Conservation (phyloP, 345 rosid species). For the Capsella bursapastoris region DNA sequence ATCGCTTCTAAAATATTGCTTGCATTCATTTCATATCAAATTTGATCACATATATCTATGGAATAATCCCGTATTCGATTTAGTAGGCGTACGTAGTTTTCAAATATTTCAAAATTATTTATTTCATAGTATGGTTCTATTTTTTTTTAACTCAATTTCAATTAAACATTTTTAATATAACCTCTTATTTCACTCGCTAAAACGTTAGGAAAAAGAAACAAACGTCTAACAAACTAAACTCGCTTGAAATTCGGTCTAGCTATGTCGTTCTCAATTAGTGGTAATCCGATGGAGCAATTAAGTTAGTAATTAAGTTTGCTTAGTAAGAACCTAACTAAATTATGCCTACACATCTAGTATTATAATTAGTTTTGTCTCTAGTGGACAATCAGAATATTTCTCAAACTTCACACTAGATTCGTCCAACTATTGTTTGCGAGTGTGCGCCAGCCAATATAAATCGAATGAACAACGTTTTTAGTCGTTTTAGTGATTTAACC, state of each 20-base stretch:
- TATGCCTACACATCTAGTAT: background rate
- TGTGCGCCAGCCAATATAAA: conserved; percentile 19
- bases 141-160: no score
- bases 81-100: background rate
- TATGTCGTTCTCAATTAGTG: background rate
- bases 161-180: background rate
- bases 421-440: conserved; percentile 4
- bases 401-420: conserved; percentile 27
- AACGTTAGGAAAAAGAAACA: background rate
- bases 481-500: conserved; percentile 33
- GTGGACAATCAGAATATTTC: conserved; percentile 24
- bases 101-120: background rate
- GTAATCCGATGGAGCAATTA: background rate
- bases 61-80: background rate
- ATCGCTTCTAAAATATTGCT: conserved; percentile 12
- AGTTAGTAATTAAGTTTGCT: conserved; percentile 2
- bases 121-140: background rate
- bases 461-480: conserved; percentile 17
- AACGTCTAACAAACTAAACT: background rate
- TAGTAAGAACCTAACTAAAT: conserved; percentile 24
- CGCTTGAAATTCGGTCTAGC: background rate
- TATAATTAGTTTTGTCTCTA: conserved; percentile 1
- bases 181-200: background rate
- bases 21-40: background rate
- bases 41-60: background rate